Percentiles rank a stretch among this genome's conserved stretches.
phyloP scores from a whole-genome alignment of 2,329 filamentous ascomycete species.

The Aureobasidium pullulans region DNA sequence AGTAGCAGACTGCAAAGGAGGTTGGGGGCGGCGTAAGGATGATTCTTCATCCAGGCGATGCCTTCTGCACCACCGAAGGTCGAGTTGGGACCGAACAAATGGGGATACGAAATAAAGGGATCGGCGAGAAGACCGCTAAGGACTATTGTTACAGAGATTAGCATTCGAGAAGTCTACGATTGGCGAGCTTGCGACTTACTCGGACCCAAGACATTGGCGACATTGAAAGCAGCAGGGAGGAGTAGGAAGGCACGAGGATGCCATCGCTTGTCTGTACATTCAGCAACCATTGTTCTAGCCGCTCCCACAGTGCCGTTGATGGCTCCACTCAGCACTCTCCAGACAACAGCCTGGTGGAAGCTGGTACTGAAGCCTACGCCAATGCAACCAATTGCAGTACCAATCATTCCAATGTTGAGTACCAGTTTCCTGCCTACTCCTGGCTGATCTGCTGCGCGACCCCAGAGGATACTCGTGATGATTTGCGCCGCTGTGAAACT shows the following conservation, averaged over 20 bases:
- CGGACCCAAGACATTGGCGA: constrained; percentile 34
- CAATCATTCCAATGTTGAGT: constrained; percentile 32
- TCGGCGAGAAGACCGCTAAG: constrained; percentile 59
- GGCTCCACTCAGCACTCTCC: constrained; percentile 33
- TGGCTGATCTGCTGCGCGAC: constrained; percentile 33
- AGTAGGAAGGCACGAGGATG: constrained; percentile 35
- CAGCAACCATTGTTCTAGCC: constrained; percentile 36
- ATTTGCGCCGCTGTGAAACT: constrained; percentile 37
- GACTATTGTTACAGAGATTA: constrained; percentile 31
- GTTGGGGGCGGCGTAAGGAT: constrained; percentile 58
- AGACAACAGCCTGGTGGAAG: constrained; percentile 34
- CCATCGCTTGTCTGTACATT: constrained; percentile 33
- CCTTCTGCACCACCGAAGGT: constrained; percentile 46
- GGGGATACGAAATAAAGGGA: constrained; percentile 49
- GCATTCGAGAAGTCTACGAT: neutral
- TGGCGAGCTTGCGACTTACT: constrained; percentile 16
- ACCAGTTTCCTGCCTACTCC: constrained; percentile 39
- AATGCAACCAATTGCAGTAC: constrained; percentile 32
- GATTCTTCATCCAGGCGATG: constrained; percentile 53
- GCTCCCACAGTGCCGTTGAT: constrained; percentile 36
- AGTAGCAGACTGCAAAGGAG: constrained; percentile 53
- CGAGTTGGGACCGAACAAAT: constrained; percentile 50
- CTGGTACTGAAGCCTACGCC: constrained; percentile 33
- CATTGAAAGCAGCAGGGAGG: constrained; percentile 34
- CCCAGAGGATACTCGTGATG: constrained; percentile 36